A percentile compares a stretch with the other conserved stretches of the same genome.
Evolutionary conservation across 164 flowering plant genomes (phyloP).

Genomic region (Berberis vulgaris): DNA sequence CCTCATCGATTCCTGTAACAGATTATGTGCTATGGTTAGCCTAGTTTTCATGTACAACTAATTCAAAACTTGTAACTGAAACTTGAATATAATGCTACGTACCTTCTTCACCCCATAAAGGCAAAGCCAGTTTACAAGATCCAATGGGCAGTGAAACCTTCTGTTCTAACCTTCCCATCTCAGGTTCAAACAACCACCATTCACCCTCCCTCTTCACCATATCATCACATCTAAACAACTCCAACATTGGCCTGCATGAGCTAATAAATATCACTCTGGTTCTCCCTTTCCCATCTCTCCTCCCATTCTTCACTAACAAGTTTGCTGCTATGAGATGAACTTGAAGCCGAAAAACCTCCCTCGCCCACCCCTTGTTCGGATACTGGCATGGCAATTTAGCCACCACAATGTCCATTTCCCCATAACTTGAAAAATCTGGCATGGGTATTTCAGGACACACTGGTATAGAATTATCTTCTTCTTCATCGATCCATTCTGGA

Average conservation of each 20-base stretch:
- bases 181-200: conserved; percentile 73
- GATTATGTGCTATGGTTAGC: not conserved
- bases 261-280: conserved; percentile 55
- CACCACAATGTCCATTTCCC: conserved; percentile 51
- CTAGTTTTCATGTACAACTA: too few species aligned
- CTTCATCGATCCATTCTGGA: conserved; percentile 98
- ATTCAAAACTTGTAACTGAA: too few species aligned
- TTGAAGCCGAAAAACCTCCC: conserved; percentile 72
- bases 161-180: conserved; percentile 38
- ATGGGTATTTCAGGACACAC: conserved; percentile 81
- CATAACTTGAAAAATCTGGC: conserved; percentile 40
- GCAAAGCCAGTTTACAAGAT: conserved; percentile 71
- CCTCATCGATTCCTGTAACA: conserved; percentile 46
- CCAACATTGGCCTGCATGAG: conserved; percentile 82
- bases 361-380: conserved; percentile 56
- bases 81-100: conserved; percentile 1
- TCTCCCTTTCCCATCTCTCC: conserved; percentile 31
- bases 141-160: conserved; percentile 78
- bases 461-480: conserved; percentile 60
- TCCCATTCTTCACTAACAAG: conserved; percentile 54
- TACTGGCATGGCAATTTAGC: conserved; percentile 63
- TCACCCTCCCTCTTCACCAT: conserved; percentile 53
- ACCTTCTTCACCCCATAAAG: conserved; percentile 77
- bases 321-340: conserved; percentile 63
- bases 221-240: conserved; percentile 73